Percentiles rank a stretch among this genome's conserved stretches.
Evolutionary conservation across 2,329 filamentous ascomycete genomes (phyloP).

Genomic region (Ceratocystis harringtonii): DNA sequence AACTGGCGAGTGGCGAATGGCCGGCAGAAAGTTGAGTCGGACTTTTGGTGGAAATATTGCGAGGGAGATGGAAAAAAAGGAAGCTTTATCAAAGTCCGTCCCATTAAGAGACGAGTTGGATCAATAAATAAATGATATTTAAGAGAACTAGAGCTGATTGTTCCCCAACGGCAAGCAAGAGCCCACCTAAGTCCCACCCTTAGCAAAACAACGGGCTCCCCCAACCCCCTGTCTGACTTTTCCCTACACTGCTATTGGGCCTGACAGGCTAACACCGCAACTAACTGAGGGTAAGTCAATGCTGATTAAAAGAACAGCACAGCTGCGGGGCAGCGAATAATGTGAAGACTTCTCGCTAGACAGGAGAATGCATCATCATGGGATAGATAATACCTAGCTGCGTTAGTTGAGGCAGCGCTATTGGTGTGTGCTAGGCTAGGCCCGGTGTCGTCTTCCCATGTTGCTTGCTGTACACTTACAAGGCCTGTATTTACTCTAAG

Average conservation of each 20-base stretch:
- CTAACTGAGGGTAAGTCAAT: neutral
- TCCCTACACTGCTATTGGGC: neutral
- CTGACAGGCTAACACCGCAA: neutral
- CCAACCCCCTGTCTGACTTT: constrained; percentile 12
- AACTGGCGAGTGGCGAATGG: neutral
- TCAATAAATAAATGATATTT: neutral
- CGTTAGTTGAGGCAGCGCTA: neutral
- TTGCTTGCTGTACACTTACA: neutral
- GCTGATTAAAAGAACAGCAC: neutral
- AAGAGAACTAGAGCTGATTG: neutral
- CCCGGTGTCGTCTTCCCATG: neutral
- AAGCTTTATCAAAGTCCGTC: neutral
- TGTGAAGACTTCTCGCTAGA: neutral
- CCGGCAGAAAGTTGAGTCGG: neutral
- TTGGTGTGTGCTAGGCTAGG: neutral
- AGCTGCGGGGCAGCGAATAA: neutral
- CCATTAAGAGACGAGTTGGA: neutral
- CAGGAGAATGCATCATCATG: neutral
- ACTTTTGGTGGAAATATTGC: neutral
- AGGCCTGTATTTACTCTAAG: constrained; percentile 6
- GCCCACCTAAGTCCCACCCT: constrained; percentile 10
- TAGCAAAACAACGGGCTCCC: constrained; percentile 9
- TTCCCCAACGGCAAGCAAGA: constrained; percentile 16
- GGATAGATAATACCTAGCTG: neutral
- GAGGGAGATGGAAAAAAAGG: neutral